Base-by-base conservation (phyloP, 768 basidiomycete genomes). In the Kwoniella europaea region DNA sequence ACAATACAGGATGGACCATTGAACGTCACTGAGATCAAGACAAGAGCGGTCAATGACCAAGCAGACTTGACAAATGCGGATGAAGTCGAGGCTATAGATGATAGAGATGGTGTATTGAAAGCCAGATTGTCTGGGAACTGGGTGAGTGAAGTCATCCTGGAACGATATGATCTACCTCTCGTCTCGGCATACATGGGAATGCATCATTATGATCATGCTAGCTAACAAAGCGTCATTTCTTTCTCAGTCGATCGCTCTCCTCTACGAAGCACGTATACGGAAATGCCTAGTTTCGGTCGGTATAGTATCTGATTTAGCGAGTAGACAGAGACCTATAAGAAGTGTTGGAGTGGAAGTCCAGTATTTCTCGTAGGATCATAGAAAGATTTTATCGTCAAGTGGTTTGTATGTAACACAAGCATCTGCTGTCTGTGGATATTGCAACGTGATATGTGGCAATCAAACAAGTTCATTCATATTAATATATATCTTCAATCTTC, bases 201-300 rank as follows among this genome's bases (percentile, higher is more conserved):
- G 27, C 27, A 27, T 27, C 2, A 27, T 53, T 55, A 53, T n/a
- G 35, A 9, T 35, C 35, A 9, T 6, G 35, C 35, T 16, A 65
- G 24, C 65, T 41, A 29, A 10, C 3, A 57, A 46, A 61, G 42
- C 68, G 71, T 42, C 44, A 43, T 43, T 20, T 42, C 41, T 29
- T n/a, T 22, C 16, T 60, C 16, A 22, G 94, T 91, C 94, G 71
- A 87, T 98, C 20, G 91, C 95, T 4, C 81, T 98, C 52, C 88
- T 97, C 82, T 98, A 96, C 92, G 93, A 97, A 85, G 94, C 95
- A 15, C 89, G 95, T 22, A 83, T 98, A 76, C 88, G 90, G 63
- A 93, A 94, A 76, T 90, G 94, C 86, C 86, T 98, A 9, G 89
- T 98, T 72, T 92, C 94, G 73, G 82, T 96, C 35, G 96, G 96